Evolutionary conservation across 257 asterid genomes (phyloP), one percentile per base, ranked within the genome.

Genomic region (Penstemon eatonii): DNA sequence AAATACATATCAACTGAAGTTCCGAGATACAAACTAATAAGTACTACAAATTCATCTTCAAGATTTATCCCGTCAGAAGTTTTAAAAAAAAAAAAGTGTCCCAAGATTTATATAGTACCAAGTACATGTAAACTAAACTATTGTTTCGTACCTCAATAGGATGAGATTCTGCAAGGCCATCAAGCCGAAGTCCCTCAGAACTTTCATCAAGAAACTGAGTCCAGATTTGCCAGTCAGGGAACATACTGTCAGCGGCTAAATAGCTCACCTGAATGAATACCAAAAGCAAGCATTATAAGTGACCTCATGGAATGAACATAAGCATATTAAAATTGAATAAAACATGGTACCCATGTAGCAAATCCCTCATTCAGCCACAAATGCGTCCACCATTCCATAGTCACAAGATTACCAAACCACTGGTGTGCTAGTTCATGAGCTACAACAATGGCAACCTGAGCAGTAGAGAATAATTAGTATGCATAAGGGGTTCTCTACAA

Each of bases 371-470:
- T 92, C 73, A 92, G 79, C 98, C 98, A 89, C 63, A 92, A 79
- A 82, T 92, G 98, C 1, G 98, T 92, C 98, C 98, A 92, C 98
- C 98, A 92, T 78, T 92, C 97, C 98, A 92, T 92, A n/a, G 97
- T 92, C 67, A 92, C 96, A 62, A 92, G 98, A 87, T 92, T 92
- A 66, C 98, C 98, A 80, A 92, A 89, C 98, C 98, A 92, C 84
- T 92, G 97, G 73, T 89, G 98, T 58, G 96, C 98, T 63, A 92
- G 89, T 81, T 92, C 98, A 79, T 92, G 98, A 73, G 97, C 96
- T 66, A 92, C 98, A 70, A 90, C 97, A 60, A 80, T 84, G 15
- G 97, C 90, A 83, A 92, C 98, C 98, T 89, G 82, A 72, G 69
- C 65, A 62, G 49, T 63, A 71, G 57, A 75, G 36, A 67, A 71